Percentiles rank a stretch among this genome's conserved stretches.
phyloP scores from a whole-genome alignment of 805 yeast genomes.

The Wickerhamomyces canadensis region DNA sequence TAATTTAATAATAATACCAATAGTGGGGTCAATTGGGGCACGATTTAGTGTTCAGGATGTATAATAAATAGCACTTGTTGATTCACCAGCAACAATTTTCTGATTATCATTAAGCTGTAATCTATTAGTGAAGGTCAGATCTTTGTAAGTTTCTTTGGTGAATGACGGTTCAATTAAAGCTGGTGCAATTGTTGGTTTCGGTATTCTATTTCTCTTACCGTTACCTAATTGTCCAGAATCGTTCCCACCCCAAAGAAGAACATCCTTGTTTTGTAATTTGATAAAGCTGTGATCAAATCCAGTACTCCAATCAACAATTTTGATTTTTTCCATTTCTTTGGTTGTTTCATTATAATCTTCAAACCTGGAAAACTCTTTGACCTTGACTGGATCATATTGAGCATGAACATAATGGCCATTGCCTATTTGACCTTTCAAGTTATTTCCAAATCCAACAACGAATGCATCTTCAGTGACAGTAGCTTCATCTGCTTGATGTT shows the following conservation, averaged over 20 bases:
- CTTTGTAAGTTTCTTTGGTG: conserved; percentile 26
- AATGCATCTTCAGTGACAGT: conserved; percentile 25
- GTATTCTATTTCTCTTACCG: conserved; percentile 60
- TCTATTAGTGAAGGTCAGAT: conserved; percentile 35
- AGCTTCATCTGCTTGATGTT: conserved; percentile 10
- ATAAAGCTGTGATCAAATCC: conserved; percentile 66
- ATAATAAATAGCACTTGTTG: conserved; percentile 61
- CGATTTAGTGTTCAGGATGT: conserved; percentile 12
- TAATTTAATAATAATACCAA: too few species aligned
- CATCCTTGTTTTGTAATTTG: conserved; percentile 56
- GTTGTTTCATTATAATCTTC: conserved; percentile 49
- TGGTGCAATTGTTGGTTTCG: conserved; percentile 51
- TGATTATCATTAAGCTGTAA: conserved; percentile 48
- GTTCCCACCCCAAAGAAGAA: conserved; percentile 81
- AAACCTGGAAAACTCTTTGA: conserved; percentile 36
- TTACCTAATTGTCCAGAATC: conserved; percentile 80
- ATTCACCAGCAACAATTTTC: conserved; percentile 55
- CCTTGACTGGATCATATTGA: conserved; percentile 56
- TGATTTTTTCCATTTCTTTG: conserved; percentile 37
- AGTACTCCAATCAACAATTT: conserved; percentile 45
- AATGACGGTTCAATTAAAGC: conserved; percentile 49
- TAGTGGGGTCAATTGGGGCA: too few species aligned
- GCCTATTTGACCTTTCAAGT: conserved; percentile 83
- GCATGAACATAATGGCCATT: conserved; percentile 71
- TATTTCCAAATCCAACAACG: conserved; percentile 72